Evolutionary conservation across 2,329 filamentous ascomycete genomes (phyloP).

Genomic region (Hypoxylon sp.): DNA sequence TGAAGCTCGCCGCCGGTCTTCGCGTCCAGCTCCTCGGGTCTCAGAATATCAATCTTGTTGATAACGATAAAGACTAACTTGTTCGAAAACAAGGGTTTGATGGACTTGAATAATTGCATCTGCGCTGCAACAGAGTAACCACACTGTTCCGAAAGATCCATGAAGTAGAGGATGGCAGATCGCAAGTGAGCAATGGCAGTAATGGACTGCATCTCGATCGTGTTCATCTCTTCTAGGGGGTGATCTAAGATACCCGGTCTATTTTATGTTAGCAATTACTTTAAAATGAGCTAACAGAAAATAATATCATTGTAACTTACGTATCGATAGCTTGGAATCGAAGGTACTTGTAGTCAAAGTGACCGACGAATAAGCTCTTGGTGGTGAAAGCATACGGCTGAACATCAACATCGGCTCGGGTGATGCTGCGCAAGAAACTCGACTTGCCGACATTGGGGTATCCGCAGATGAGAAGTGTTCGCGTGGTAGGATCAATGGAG

Average conservation of each 20-base stretch:
- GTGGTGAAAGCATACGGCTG: slow-evolving; percentile 99
- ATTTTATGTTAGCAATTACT: slow-evolving; percentile 16
- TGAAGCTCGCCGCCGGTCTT: slow-evolving; percentile 82
- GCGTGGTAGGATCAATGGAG: slow-evolving; percentile 97
- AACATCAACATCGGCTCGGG: slow-evolving; percentile 93
- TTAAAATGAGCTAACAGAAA: too few relatives aligned
- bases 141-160: slow-evolving; percentile 75
- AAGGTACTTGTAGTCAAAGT: slow-evolving; percentile 96
- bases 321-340: slow-evolving; percentile 89
- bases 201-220: slow-evolving; percentile 99
- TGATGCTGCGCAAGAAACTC: slow-evolving; percentile 91
- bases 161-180: slow-evolving; percentile 96
- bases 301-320: slow-evolving; percentile 16
- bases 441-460: slow-evolving; percentile 99
- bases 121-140: slow-evolving; percentile 93
- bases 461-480: slow-evolving; percentile 94
- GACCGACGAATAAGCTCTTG: slow-evolving; percentile 95
- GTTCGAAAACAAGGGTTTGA: slow-evolving; percentile 96
- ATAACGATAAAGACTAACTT: slow-evolving; percentile 96
- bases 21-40: slow-evolving; percentile 84
- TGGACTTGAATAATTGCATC: slow-evolving; percentile 93
- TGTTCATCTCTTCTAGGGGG: slow-evolving; percentile 99
- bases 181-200: slow-evolving; percentile 96
- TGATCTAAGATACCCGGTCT: slow-evolving; percentile 88
- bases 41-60: slow-evolving; percentile 96